Evolutionary conservation across 495 filamentous ascomycete species (phyloP).

Genomic region (Bombardia bombarda): DNA sequence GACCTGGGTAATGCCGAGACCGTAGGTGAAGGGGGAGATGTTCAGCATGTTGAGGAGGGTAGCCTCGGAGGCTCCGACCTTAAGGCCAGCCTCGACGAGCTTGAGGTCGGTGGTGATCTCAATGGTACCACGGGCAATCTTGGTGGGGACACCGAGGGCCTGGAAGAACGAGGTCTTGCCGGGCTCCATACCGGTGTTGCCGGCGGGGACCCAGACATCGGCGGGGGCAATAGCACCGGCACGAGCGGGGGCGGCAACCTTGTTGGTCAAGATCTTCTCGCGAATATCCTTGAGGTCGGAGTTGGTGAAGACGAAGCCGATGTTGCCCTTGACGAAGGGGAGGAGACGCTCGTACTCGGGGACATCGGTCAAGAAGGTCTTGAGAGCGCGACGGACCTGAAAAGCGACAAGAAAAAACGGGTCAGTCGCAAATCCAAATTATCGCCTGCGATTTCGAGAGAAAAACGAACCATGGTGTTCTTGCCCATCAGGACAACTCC

Average conservation of each 20-base stretch:
- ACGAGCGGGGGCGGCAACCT: conserved; percentile 93
- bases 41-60: conserved; percentile 98
- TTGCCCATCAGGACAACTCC: conserved; percentile 98
- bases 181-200: conserved; percentile 99
- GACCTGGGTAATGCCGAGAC: conserved; percentile 90
- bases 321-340: conserved; percentile 91
- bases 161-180: conserved; percentile 99
- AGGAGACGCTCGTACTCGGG: conserved; percentile 97
- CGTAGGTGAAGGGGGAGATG: conserved; percentile 99
- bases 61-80: conserved; percentile 98
- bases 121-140: conserved; percentile 99
- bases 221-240: conserved; percentile 88
- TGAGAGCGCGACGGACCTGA: conserved; percentile 91
- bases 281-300: conserved; percentile 82
- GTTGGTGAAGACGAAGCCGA: conserved; percentile 99
- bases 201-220: conserved; percentile 88
- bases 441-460: neutral
- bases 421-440: no score
- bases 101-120: conserved; percentile 98
- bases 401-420: neutral
- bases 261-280: conserved; percentile 91
- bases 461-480: conserved; percentile 87
- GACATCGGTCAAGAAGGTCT: conserved; percentile 82
- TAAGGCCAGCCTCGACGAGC: conserved; percentile 84
- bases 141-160: conserved; percentile 99